Base-by-base conservation (phyloP, 352 stramenopile genomes). In the Globisporangium iwayamae region DNA sequence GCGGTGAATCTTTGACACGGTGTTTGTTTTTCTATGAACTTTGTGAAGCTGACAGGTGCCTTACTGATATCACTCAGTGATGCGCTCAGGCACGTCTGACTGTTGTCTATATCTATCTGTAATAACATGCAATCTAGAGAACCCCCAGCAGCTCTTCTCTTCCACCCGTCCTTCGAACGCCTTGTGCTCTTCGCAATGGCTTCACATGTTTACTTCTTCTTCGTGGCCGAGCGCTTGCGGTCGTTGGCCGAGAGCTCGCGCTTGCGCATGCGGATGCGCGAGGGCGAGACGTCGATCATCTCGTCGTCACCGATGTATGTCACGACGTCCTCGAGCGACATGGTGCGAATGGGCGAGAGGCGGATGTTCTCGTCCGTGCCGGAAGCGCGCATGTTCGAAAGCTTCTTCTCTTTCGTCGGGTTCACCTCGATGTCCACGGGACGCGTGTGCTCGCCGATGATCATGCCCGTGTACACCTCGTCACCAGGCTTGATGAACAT, bases 271-370 rank as follows among this genome's bases (percentile, higher is more conserved):
- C 97, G 88, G 51, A 99, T 97, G 68, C 82, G 96, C 28, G 74
- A 75, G 18, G 97, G 97, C 46, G 97, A 99, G 14, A 99, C 91
- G 72, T 99, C 97, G 62, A 99, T 97, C 73, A 99, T 98, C 78
- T 99, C 97, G 75, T 99, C 97, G 52, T 98, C 90, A 55, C 81
- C 85, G 69, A 99, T 93, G 75, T 99, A 99, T 5, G 94, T 94
- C 68, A 99, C 98, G 25, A 98, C 78, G 69, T 99, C 97, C 74
- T 99, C 97, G 0, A 99, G 82, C n/a, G 83, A 97, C 81, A 98
- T 93, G 43, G 76, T 69, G 55, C 93, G 92, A 4, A 97, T 93
- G 16, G 96, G 96, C 6, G 95, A 83, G 18, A 99, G 69, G 43
- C 93, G 89, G 38, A 99, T 72, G 70, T 98, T 98, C 75, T 99